These are phyloP conservation scores for Limnanthes douglasii DNA, from an alignment of 345 rosid genomes.

Conservation along the genomic window DNA sequence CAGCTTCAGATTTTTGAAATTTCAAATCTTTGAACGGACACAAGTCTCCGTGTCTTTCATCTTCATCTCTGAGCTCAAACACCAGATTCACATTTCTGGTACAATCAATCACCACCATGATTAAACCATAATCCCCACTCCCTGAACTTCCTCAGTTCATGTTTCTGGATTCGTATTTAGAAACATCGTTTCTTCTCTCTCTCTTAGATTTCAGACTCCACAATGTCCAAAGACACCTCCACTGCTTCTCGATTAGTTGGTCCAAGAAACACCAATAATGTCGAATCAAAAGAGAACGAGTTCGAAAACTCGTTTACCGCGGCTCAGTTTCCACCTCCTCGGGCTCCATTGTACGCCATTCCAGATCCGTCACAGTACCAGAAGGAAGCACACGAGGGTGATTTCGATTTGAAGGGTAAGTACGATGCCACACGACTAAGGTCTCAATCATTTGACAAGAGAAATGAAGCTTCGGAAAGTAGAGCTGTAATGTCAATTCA, in stretches of 20 bases:
- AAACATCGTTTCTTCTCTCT: conserved; percentile 1
- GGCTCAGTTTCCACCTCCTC: conserved; percentile 37
- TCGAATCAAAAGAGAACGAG: conserved; percentile 52
- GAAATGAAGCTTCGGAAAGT: conserved; percentile 9
- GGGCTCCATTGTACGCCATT: conserved; percentile 65
- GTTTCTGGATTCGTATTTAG: no score
- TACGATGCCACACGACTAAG: conserved; percentile 13
- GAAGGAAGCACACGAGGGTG: conserved; percentile 14
- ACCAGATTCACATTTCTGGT: no score
- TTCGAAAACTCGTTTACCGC: conserved; percentile 21
- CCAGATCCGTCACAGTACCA: conserved; percentile 60
- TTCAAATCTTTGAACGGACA: no score
- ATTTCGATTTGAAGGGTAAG: conserved; percentile 18
- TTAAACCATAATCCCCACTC: no score
- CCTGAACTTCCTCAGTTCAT: no score
- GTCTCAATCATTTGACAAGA: conserved; percentile 13
- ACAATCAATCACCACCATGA: no score
- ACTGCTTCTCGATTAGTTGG: conserved; percentile 14
- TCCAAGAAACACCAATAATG: conserved; percentile 14
- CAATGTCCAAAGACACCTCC: conserved; percentile 22
- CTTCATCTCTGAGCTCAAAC: no score
- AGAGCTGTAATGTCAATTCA: conserved; percentile 12
- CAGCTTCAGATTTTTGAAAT: no score
- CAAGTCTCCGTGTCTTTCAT: no score
- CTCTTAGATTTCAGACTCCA: conserved; percentile 5